These are phyloP conservation scores for Melastoma candidum DNA, from an alignment of 441 rosid species.

Conservation along the genomic window DNA sequence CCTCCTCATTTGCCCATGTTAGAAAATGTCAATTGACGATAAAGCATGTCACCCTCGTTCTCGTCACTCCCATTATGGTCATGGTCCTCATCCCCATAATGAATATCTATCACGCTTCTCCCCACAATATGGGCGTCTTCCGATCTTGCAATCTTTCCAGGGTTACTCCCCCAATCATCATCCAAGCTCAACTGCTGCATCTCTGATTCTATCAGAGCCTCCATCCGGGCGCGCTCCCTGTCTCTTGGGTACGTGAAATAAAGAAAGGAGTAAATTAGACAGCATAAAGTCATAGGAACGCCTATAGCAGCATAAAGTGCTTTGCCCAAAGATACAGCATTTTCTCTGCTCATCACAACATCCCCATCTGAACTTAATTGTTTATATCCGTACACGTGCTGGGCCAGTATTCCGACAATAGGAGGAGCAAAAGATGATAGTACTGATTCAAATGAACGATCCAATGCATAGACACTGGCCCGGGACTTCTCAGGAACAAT, in stretches of 20 bases:
- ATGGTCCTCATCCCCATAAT: slow-evolving; percentile 20
- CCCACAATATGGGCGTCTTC: slow-evolving; percentile 15
- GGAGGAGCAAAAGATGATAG: slow-evolving; percentile 68
- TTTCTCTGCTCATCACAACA: slow-evolving; percentile 39
- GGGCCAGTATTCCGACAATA: slow-evolving; percentile 52
- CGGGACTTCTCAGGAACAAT: slow-evolving; percentile 60
- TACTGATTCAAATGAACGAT: slow-evolving; percentile 48
- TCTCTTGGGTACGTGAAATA: slow-evolving; percentile 51
- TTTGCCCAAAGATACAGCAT: slow-evolving; percentile 44
- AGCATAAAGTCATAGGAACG: slow-evolving; percentile 53
- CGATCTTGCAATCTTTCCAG: slow-evolving; percentile 13
- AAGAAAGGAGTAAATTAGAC: slow-evolving; percentile 47
- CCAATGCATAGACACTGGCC: slow-evolving; percentile 58
- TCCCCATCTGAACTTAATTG: slow-evolving; percentile 31
- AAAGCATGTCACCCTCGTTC: slow-evolving; percentile 39
- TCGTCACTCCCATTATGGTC: slow-evolving; percentile 27
- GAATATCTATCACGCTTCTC: slow-evolving; percentile 15
- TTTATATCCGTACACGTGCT: slow-evolving; percentile 49
- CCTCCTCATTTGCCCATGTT: slow-evolving; percentile 16
- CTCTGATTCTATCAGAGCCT: slow-evolving; percentile 48
- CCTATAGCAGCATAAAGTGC: slow-evolving; percentile 55
- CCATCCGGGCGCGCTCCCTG: slow-evolving; percentile 50
- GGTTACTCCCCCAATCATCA: slow-evolving; percentile 10
- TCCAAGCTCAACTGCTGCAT: slow-evolving; percentile 35
- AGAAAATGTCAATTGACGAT: slow-evolving; percentile 28